Percentiles rank a stretch among this genome's conserved stretches.
These are phyloP conservation scores for Helianthus annuus DNA, from an alignment of 129 eudicot genomes.

Conservation along the genomic window HanXRQr2.0-SUNRISE NC_035441.2:176165099-176165598, in stretches of 20 bases:
- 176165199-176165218: no score
- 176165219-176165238: no score
- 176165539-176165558: conserved; percentile 11
- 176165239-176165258: no score
- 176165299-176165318: not conserved
- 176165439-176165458: not conserved
- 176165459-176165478: not conserved
- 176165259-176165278: not conserved
- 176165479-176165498: not conserved
- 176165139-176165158: no score
- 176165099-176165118: no score
- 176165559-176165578: conserved; percentile 11
- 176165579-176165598: conserved; percentile 17
- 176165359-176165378: not conserved
- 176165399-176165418: not conserved
- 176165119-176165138: no score
- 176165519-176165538: conserved; percentile 13
- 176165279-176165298: not conserved
- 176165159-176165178: no score
- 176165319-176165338: not conserved
- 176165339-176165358: not conserved
- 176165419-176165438: not conserved
- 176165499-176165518: conserved; percentile 21
- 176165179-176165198: no score
- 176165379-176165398: not conserved